Conservation (phyloP, 495 filamentous ascomycete genomes). For the Antarctomyces pellizariae region DNA sequence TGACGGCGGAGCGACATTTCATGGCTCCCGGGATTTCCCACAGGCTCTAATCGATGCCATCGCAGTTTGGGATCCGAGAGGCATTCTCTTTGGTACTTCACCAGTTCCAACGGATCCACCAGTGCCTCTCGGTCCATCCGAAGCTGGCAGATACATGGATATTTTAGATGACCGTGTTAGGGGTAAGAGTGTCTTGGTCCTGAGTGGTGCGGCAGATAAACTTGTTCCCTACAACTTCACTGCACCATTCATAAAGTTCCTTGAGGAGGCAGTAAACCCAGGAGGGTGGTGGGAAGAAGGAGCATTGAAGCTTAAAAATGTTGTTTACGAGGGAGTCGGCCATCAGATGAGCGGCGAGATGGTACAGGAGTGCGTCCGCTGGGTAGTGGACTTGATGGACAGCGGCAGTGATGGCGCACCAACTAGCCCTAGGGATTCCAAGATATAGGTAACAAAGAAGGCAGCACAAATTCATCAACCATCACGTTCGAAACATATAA, state of each 20-base stretch:
- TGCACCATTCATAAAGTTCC: conserved; percentile 43
- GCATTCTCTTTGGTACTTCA: conserved; percentile 32
- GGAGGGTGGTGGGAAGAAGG: conserved; percentile 34
- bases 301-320: conserved; percentile 40
- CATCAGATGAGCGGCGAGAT: conserved; percentile 56
- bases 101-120: conserved; percentile 15
- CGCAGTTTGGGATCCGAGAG: conserved; percentile 42
- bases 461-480: no score
- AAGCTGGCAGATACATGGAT: conserved; percentile 19
- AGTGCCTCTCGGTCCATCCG: conserved; percentile 8
- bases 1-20: conserved; percentile 31
- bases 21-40: conserved; percentile 60
- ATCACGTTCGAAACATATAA: no score
- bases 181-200: conserved; percentile 54
- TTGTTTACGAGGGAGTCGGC: conserved; percentile 43
- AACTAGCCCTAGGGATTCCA: no score
- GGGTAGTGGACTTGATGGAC: no score
- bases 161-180: conserved; percentile 27
- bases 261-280: conserved; percentile 33
- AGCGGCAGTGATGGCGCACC: no score
- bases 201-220: conserved; percentile 58
- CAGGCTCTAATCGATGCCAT: conserved; percentile 35
- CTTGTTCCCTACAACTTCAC: conserved; percentile 57
- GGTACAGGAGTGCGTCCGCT: conserved; percentile 43
- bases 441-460: no score